Percentiles rank a stretch among this genome's conserved stretches.
Evolutionary conservation across 1,139 yeast species (phyloP).

Genomic region (Yamadazyma membranifaciens): DNA sequence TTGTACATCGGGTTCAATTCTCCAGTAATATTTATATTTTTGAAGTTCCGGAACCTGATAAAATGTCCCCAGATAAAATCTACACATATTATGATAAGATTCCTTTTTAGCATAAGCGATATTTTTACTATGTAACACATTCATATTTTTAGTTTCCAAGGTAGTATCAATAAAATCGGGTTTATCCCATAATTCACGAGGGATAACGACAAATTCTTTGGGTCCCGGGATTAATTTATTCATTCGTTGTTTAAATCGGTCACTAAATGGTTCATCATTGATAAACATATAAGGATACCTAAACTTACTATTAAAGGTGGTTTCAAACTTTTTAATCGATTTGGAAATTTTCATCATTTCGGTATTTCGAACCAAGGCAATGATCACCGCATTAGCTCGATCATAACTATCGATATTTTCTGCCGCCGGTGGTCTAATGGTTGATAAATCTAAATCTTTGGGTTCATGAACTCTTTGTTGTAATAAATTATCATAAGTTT

Average conservation of each 20-base stretch:
- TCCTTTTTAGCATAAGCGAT: constrained; percentile 61
- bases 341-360: constrained; percentile 50
- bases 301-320: constrained; percentile 63
- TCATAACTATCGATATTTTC: constrained; percentile 27
- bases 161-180: constrained; percentile 55
- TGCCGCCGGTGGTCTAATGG: constrained; percentile 34
- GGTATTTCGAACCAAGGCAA: constrained; percentile 66
- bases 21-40: constrained; percentile 63
- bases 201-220: constrained; percentile 58
- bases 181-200: constrained; percentile 59
- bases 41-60: constrained; percentile 60
- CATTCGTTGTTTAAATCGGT: constrained; percentile 50
- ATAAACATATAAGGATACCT: constrained; percentile 79
- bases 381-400: constrained; percentile 69
- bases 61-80: constrained; percentile 57
- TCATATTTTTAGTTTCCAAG: constrained; percentile 40
- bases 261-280: constrained; percentile 66
- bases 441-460: constrained; percentile 38
- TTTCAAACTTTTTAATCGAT: constrained; percentile 61
- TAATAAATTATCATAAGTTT: constrained; percentile 32
- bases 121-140: constrained; percentile 37
- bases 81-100: constrained; percentile 80
- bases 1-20: constrained; percentile 73
- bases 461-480: constrained; percentile 45
- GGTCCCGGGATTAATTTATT: constrained; percentile 44